Percentiles rank a stretch among this genome's conserved stretches.
Evolutionary conservation across 345 rosid species (phyloP).

Genomic region (Corchorus olitorius): DNA sequence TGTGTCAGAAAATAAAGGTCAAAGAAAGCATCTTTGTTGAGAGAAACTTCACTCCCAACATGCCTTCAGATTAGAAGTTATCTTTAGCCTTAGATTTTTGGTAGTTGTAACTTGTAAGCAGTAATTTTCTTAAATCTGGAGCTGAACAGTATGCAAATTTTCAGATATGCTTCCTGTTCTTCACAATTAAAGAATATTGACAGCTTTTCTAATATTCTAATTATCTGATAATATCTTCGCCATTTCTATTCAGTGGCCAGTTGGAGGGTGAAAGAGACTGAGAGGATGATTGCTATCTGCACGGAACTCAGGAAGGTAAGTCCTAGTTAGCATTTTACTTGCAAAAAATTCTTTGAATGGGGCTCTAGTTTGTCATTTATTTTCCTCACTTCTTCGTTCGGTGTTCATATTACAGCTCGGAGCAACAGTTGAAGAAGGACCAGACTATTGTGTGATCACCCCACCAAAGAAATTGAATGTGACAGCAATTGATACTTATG

Average conservation of each 20-base stretch:
- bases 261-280: slow-evolving; percentile 99
- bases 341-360: neutral
- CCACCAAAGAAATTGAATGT: slow-evolving; percentile 81
- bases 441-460: slow-evolving; percentile 92
- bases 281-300: slow-evolving; percentile 95
- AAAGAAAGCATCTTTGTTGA: neutral
- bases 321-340: neutral
- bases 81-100: neutral
- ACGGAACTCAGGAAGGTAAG: slow-evolving; percentile 89
- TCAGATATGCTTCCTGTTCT: slow-evolving; percentile 1
- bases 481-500: slow-evolving; percentile 85
- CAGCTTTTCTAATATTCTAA: neutral
- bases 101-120: slow-evolving; percentile 7
- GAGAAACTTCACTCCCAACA: neutral
- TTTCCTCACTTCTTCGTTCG: slow-evolving; percentile 3
- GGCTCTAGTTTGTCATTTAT: neutral
- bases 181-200: neutral
- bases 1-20: neutral
- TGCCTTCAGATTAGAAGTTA: neutral
- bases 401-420: slow-evolving; percentile 60
- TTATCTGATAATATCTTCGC: neutral
- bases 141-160: neutral
- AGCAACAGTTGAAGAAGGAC: slow-evolving; percentile 96
- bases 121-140: neutral
- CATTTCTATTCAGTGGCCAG: slow-evolving; percentile 70